Percentiles rank a stretch among this genome's conserved stretches.
Evolutionary conservation across 495 filamentous ascomycete species (phyloP).

Genomic region (Immersiella caudata): DNA sequence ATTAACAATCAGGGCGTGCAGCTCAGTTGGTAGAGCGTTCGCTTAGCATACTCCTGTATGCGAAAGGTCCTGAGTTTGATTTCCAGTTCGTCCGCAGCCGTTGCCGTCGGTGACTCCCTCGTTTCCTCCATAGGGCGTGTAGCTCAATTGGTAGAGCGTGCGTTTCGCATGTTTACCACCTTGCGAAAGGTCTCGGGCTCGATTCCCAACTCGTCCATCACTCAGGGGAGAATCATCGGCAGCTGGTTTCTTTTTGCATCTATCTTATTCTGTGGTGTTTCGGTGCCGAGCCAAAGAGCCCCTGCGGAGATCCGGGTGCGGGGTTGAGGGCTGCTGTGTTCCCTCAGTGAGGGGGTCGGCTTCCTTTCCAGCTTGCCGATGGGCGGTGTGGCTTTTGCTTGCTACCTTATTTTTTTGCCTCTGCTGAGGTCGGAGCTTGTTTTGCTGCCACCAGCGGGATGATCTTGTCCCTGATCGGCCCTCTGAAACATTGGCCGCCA

Average conservation of each 20-base stretch:
- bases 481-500: not conserved
- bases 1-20: not conserved
- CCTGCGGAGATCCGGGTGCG: not conserved
- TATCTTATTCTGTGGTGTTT: not conserved
- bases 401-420: not conserved
- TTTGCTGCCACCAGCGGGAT: not conserved
- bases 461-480: not conserved
- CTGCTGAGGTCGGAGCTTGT: not conserved
- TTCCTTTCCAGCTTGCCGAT: not conserved
- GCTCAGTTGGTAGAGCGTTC: constrained; percentile 1
- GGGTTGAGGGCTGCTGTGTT: not conserved
- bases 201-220: not conserved
- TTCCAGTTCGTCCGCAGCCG: not conserved
- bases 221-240: not conserved
- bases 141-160: constrained; percentile 18
- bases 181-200: constrained; percentile 18
- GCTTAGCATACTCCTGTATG: not conserved
- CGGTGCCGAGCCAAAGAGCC: not conserved
- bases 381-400: not conserved
- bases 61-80: not conserved
- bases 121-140: not conserved
- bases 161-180: constrained; percentile 6
- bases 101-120: too few relatives aligned
- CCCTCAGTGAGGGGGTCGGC: not conserved
- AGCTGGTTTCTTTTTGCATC: not conserved